Base-by-base conservation (phyloP, 805 yeast genomes). In the Candida boidinii region DNA sequence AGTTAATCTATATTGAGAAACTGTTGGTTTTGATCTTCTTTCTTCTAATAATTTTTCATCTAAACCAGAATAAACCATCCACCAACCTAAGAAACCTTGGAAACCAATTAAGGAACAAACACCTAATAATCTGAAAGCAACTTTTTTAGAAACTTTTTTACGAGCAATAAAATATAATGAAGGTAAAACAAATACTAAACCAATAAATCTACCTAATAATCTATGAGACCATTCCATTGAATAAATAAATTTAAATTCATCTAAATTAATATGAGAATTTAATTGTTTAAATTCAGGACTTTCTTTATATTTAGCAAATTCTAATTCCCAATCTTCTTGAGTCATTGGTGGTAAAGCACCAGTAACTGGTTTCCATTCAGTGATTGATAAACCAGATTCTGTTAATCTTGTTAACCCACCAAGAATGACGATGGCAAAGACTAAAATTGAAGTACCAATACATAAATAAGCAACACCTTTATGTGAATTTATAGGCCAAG, bases 141-240 rank as follows among this genome's bases (percentile, higher is more conserved):
- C 79, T 37, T 76, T 76, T 3, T 73, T 58, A 3, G 87, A 76
- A 9, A 90, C 76, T 41, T 66, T 76, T 26, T 75, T 73, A 4
- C 79, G 62, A 13, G 68, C 66, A 48, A 85, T 78, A 47, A 87
- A 87, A 53, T 84, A 92, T 4, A 79, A 52, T 0, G 95, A 92
- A 5, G 99, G 99, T 14, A 81, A 52, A 6, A 90, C 73, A 49
- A 92, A 78, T 4, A 81, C 73, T 44, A 76, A 58, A 26, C 98
- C 98, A 47, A 92, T 88, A 33, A 81, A 71, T 56, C 98, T 74
- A 13, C 97, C 98, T 67, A 92, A 73, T 37, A 90, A 60, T 48
- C 98, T 70, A 57, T 92, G 99, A 28, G 80, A 79, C 99, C 98
- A 92, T 60, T 92, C 99, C 96, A 92, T 90, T 51, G 74, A 78